Percentiles rank a stretch among this genome's conserved stretches.
Evolutionary conservation across 371 early-diverging fungal species (phyloP).

Genomic region (Mortierella sp.): DNA sequence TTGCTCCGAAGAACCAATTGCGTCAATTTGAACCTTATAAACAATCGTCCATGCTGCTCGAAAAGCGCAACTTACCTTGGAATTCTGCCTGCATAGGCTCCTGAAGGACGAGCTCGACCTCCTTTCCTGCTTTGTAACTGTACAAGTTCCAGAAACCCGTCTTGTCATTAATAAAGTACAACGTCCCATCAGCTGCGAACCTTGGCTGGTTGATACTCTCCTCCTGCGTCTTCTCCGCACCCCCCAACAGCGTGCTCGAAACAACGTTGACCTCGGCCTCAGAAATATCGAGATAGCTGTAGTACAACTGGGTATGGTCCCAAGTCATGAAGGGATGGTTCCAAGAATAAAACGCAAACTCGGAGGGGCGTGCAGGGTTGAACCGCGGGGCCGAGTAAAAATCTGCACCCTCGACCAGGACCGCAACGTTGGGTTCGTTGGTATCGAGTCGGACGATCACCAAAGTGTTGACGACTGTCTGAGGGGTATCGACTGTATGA

Average conservation of each 20-base stretch:
- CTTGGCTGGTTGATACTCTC: slow-evolving; percentile 67
- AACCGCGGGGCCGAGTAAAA: slow-evolving; percentile 77
- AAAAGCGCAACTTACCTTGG: slow-evolving; percentile 57
- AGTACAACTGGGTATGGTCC: slow-evolving; percentile 76
- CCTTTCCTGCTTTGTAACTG: slow-evolving; percentile 55
- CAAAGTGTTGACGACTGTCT: slow-evolving; percentile 71
- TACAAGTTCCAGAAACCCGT: slow-evolving; percentile 82
- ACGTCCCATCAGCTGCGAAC: slow-evolving; percentile 67
- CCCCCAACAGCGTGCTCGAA: slow-evolving; percentile 57
- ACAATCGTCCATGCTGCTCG: no score
- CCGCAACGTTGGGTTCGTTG: slow-evolving; percentile 57
- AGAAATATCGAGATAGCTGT: slow-evolving; percentile 56
- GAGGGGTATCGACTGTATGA: slow-evolving; percentile 69
- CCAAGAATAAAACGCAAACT: slow-evolving; percentile 78
- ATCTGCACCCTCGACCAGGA: slow-evolving; percentile 69
- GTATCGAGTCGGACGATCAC: slow-evolving; percentile 67
- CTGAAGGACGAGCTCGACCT: slow-evolving; percentile 60
- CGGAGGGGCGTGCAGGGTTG: slow-evolving; percentile 50
- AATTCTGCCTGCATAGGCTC: slow-evolving; percentile 70
- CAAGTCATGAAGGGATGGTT: slow-evolving; percentile 85
- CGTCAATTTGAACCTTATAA: neutral
- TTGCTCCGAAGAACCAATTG: neutral
- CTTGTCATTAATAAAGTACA: slow-evolving; percentile 79
- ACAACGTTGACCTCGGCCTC: slow-evolving; percentile 33
- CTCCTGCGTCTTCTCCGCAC: slow-evolving; percentile 54